Base-by-base conservation (phyloP, 2,329 filamentous ascomycete genomes). In the Diaporthe eres region DNA sequence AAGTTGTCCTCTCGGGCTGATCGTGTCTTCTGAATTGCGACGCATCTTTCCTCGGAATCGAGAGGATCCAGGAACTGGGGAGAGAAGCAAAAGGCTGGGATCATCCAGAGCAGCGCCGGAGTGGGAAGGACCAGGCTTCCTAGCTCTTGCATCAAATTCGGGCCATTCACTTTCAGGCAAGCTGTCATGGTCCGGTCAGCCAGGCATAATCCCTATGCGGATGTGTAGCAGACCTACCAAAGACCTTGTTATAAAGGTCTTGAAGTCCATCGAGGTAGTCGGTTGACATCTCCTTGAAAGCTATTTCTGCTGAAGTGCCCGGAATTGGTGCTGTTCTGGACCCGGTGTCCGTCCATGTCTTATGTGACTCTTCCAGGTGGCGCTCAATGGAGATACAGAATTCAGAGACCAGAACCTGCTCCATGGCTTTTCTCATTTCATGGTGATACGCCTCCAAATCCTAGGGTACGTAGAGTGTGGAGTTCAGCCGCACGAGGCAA, bases 151-250 rank as follows among this genome's bases (percentile, higher is more conserved):
- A 17, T 12, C 1, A 9, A 9, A 7, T 37, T n/a, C 17, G 15
- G 47, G 6, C 22, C 19, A n/a, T 49, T n/a, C 19, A 4, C 8
- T 2, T n/a, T 10, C 4, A 58, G 4, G 19, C 19, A 58, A 7
- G 17, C 55, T 58, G 55, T 8, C 9, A 58, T n/a, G 0, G 1
- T 22, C 37, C 2, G 10, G 0, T 37, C 9, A 37, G 31, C 7
- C 55, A 37, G 6, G 1, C 10, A 4, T 7, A n/a, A 3, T 13
- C 3, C 4, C 4, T 13, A n/a, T 49, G 19, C 4, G 1, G 3
- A 8, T 10, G 13, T 9, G 13, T 5, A 2, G 3, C 8, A 58
- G 22, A 15, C 55, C 0, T 37, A 58, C 31, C 19, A 37, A 19
- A n/a, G 9, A 58, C 13, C 4, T 37, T 37, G 4, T 37, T 8